Evolutionary conservation across 495 filamentous ascomycete genomes (phyloP).

Genomic region (Saxispiralis lemnorum): DNA sequence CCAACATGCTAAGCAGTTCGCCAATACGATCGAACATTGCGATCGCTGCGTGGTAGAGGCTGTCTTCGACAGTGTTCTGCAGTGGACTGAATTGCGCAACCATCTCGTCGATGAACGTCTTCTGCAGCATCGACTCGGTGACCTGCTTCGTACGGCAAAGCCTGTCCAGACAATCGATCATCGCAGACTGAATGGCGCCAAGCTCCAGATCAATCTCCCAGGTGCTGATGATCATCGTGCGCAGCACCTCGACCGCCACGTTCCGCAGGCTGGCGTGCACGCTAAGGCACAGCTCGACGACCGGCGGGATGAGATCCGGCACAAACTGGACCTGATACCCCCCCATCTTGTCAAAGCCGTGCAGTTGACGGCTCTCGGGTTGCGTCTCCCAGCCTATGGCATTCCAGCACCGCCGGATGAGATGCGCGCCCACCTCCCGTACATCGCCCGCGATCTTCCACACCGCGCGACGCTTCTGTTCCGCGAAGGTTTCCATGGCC

Average conservation of each 20-base stretch:
- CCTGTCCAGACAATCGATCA: conserved; percentile 86
- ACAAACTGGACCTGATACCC: conserved; percentile 98
- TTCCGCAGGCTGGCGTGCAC: conserved; percentile 80
- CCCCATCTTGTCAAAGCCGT: conserved; percentile 68
- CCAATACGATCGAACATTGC: conserved; percentile 68
- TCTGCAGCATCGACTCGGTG: conserved; percentile 76
- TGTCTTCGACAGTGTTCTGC: conserved; percentile 46
- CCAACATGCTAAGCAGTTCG: conserved; percentile 76
- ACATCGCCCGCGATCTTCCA: conserved; percentile 99
- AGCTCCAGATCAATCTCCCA: conserved; percentile 94
- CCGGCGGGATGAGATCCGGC: conserved; percentile 72
- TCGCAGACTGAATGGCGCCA: conserved; percentile 81
- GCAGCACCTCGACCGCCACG: conserved; percentile 80
- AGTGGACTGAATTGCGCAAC: conserved; percentile 62
- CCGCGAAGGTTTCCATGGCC: conserved; percentile 87
- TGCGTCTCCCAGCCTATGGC: conserved; percentile 93
- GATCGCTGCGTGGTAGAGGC: conserved; percentile 57
- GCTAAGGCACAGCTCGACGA: conserved; percentile 85
- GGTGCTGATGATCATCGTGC: conserved; percentile 96
- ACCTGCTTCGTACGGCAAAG: conserved; percentile 77
- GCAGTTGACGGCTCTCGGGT: conserved; percentile 52
- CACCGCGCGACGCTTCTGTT: conserved; percentile 86
- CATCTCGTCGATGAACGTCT: conserved; percentile 78
- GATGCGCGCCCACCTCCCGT: conserved; percentile 70
- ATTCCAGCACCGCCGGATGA: conserved; percentile 76